Evolutionary conservation across 2,329 filamentous ascomycete species (phyloP).

Genomic region (Pyrenochaeta sp.): DNA sequence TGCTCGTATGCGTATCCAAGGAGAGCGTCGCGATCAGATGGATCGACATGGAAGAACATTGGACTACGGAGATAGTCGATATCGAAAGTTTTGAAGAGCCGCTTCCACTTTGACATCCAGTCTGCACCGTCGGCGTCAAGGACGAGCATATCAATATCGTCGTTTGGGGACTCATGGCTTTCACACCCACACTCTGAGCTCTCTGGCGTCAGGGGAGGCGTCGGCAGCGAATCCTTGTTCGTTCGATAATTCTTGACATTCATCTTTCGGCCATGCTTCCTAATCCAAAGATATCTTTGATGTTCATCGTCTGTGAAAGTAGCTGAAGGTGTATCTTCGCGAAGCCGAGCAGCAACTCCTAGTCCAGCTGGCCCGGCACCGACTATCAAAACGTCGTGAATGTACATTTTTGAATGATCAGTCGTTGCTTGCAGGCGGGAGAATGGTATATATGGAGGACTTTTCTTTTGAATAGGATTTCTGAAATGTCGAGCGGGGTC

Average conservation of each 20-base stretch:
- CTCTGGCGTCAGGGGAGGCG: slow-evolving; percentile 31
- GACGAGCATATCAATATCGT: slow-evolving; percentile 56
- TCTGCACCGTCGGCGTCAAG: slow-evolving; percentile 68
- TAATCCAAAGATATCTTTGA: slow-evolving; percentile 80
- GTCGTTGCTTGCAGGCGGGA: background rate
- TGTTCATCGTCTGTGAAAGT: slow-evolving; percentile 87
- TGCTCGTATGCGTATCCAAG: slow-evolving; percentile 71
- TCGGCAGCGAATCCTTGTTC: slow-evolving; percentile 41
- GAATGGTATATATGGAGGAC: too few relatives aligned
- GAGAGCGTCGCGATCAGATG: slow-evolving; percentile 75
- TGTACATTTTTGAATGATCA: too few relatives aligned
- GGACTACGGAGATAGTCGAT: slow-evolving; percentile 78
- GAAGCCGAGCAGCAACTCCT: slow-evolving; percentile 74
- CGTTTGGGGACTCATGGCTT: slow-evolving; percentile 5
- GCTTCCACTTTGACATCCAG: slow-evolving; percentile 77
- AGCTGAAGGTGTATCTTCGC: slow-evolving; percentile 76
- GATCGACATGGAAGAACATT: slow-evolving; percentile 85
- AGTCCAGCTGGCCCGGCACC: slow-evolving; percentile 78
- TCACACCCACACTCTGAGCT: slow-evolving; percentile 25
- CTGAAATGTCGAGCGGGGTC: background rate
- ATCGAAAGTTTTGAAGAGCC: slow-evolving; percentile 70
- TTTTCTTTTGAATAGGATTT: too few relatives aligned
- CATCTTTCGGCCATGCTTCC: slow-evolving; percentile 67
- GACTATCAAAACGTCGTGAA: slow-evolving; percentile 74
- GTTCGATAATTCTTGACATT: slow-evolving; percentile 62